These are phyloP conservation scores for Macadamia tetraphylla DNA, from an alignment of 164 flowering plant genomes.

Conservation along the genomic window DNA sequence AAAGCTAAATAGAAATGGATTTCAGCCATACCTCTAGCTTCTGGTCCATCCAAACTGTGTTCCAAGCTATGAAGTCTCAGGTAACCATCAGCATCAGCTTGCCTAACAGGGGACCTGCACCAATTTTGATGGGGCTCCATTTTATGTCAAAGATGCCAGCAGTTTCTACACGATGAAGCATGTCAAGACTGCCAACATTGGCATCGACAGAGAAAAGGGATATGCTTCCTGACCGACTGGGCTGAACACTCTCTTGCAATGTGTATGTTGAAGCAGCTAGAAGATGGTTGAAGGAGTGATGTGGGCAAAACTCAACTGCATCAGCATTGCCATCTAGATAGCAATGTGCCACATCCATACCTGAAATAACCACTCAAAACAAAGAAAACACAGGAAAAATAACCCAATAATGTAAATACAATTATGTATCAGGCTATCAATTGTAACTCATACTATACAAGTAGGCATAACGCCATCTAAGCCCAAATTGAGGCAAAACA, in stretches of 20 bases:
- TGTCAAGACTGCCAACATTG: constrained; percentile 31
- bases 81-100: constrained; percentile 87
- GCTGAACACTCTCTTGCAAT: constrained; percentile 68
- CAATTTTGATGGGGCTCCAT: constrained; percentile 54
- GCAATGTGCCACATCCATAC: constrained; percentile 70
- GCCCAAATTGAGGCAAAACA: not conserved
- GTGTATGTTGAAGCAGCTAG: constrained; percentile 87
- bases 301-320: constrained; percentile 90
- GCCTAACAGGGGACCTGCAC: constrained; percentile 50
- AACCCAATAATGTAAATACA: not conserved
- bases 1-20: not conserved
- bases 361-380: not conserved
- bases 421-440: not conserved
- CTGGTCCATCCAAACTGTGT: constrained; percentile 21
- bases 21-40: constrained; percentile 23
- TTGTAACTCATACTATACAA: not conserved
- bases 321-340: constrained; percentile 81
- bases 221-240: constrained; percentile 68
- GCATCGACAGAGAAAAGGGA: constrained; percentile 65
- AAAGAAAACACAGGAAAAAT: not conserved
- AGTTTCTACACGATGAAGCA: constrained; percentile 47
- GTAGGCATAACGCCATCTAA: not conserved
- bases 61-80: constrained; percentile 49
- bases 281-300: constrained; percentile 43
- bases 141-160: constrained; percentile 87